phyloP scores from a whole-genome alignment of 257 asterid genomes.

The Anisodus tanguticus region DNA sequence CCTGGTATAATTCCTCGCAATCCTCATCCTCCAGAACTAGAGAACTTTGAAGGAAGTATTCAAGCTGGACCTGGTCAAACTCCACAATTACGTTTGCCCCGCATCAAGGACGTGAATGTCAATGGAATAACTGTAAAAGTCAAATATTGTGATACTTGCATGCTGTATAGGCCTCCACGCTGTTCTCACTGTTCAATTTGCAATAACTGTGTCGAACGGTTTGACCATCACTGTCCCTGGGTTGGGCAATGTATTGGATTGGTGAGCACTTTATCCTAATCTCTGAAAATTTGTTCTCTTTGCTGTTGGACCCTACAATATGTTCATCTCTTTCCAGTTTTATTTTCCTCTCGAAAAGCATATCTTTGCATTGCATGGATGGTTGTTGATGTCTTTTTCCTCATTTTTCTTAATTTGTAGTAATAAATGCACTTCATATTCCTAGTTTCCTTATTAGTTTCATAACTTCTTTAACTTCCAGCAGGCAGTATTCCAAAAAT shows the following conservation, averaged over 20 bases:
- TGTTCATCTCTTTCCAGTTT: not conserved
- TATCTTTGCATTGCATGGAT: conserved; percentile 9
- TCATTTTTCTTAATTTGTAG: not conserved
- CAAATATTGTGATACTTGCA: conserved; percentile 91
- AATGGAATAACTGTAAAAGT: conserved; percentile 79
- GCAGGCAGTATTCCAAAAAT: not conserved
- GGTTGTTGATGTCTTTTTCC: not conserved
- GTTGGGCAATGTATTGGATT: conserved; percentile 94
- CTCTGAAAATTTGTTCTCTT: conserved; percentile 1
- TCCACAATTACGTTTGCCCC: conserved; percentile 63
- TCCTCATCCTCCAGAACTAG: conserved; percentile 87
- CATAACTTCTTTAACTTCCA: not conserved
- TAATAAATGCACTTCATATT: not conserved
- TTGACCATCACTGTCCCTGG: conserved; percentile 99
- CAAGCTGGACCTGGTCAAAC: conserved; percentile 56
- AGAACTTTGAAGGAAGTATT: conserved; percentile 48
- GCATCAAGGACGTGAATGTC: conserved; percentile 64
- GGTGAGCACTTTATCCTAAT: conserved; percentile 51
- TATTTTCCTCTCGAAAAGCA: conserved; percentile 10
- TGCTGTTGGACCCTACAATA: not conserved
- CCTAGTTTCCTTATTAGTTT: not conserved
- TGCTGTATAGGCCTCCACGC: conserved; percentile 90
- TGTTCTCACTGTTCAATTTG: conserved; percentile 96
- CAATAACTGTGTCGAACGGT: conserved; percentile 88
- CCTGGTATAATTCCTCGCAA: conserved; percentile 97